Conservation (phyloP, 2,329 filamentous ascomycete genomes). For the Hymenotorrendiella dingleyae region DNA sequence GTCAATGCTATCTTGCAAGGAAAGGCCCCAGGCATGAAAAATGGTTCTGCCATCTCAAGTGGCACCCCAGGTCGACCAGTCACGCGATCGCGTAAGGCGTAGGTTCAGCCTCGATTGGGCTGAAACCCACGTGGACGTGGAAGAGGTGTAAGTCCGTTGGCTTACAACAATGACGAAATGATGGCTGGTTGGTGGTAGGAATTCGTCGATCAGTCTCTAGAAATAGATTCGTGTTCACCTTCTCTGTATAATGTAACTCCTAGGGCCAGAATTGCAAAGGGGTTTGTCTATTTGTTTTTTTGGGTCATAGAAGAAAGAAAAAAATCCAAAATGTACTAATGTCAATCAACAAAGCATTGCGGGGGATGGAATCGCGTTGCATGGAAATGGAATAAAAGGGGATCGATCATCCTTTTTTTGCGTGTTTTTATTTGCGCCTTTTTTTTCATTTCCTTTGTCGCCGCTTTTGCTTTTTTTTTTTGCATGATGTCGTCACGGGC, state of each 20-base stretch:
- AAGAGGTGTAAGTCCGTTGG: background rate
- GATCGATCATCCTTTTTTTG: background rate
- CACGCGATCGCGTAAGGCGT: conserved; percentile 32
- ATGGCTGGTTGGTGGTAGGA: background rate
- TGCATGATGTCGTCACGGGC: too few relatives aligned
- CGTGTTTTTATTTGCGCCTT: background rate
- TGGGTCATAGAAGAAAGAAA: background rate
- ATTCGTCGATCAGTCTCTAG: background rate
- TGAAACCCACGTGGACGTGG: background rate
- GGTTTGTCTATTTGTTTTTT: background rate
- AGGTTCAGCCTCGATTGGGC: conserved; percentile 6
- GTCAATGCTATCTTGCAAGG: conserved; percentile 27
- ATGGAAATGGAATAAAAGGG: background rate
- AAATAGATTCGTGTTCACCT: background rate
- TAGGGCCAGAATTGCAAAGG: background rate
- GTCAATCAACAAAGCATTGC: too few relatives aligned
- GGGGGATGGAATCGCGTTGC: background rate
- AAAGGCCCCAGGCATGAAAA: conserved; percentile 38
- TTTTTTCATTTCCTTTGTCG: conserved; percentile 1
- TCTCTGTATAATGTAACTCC: conserved; percentile 3
- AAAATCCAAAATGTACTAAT: too few relatives aligned
- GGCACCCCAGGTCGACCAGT: conserved; percentile 25
- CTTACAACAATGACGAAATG: background rate
- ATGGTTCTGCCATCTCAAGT: conserved; percentile 37
- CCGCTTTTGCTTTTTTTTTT: too few relatives aligned